Evolutionary conservation across 352 stramenopile genomes (phyloP).

Genomic region (Blastocystis sp.): DNA sequence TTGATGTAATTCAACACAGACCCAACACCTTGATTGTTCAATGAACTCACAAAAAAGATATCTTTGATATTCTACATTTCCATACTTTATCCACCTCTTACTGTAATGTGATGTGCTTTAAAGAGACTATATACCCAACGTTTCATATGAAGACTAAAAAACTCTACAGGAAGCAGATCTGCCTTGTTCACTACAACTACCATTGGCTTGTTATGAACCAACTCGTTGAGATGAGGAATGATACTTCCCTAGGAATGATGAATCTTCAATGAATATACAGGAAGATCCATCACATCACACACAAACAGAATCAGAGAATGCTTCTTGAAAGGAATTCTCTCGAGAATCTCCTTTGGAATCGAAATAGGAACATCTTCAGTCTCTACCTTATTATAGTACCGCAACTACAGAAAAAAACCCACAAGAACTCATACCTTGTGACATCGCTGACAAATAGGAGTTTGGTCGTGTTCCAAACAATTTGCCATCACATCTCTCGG

Average conservation of each 20-base stretch:
- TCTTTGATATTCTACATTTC: not conserved
- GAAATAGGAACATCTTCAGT: not conserved
- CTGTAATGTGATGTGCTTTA: slow-evolving; percentile 25
- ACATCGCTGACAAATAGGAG: slow-evolving; percentile 3
- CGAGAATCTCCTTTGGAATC: slow-evolving; percentile 19
- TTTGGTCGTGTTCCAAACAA: not conserved
- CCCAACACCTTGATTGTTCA: slow-evolving; percentile 5
- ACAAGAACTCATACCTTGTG: not conserved
- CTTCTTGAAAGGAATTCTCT: slow-evolving; percentile 18
- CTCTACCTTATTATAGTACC: not conserved
- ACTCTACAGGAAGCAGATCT: not conserved
- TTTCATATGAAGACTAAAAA: not conserved
- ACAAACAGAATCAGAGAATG: slow-evolving; percentile 24
- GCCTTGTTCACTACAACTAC: slow-evolving; percentile 28
- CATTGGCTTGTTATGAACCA: slow-evolving; percentile 34
- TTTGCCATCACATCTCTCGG: not conserved
- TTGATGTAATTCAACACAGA: slow-evolving; percentile 27
- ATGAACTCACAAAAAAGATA: slow-evolving; percentile 29
- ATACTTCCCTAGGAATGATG: not conserved
- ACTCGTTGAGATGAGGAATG: slow-evolving; percentile 40
- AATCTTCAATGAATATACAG: not conserved
- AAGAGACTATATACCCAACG: slow-evolving; percentile 8
- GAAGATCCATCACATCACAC: slow-evolving; percentile 27
- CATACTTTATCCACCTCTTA: not conserved
- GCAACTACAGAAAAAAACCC: not conserved